Conservation (phyloP, 192 early-diverging fungal genomes). For the Coemansia brasiliensis region DNA sequence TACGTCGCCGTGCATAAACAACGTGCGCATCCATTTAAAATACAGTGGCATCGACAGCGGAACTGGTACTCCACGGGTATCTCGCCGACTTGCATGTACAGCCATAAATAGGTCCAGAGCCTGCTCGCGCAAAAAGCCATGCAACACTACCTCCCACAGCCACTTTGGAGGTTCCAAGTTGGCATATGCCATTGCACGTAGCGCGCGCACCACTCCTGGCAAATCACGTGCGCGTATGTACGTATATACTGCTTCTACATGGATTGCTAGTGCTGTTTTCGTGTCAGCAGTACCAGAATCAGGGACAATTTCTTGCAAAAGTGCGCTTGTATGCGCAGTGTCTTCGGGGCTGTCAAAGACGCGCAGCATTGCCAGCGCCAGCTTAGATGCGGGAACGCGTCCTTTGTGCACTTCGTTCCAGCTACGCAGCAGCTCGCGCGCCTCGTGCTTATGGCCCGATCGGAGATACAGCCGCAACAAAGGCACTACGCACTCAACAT, state of each 20-base stretch:
- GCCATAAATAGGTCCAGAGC: constrained; percentile 49
- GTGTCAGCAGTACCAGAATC: constrained; percentile 5
- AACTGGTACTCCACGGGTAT: constrained; percentile 16
- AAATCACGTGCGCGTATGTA: constrained; percentile 34
- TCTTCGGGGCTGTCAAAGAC: constrained; percentile 40
- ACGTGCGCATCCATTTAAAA: constrained; percentile 43
- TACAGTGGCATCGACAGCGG: constrained; percentile 50
- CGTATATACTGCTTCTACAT: constrained; percentile 22
- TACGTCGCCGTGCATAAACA: constrained; percentile 49
- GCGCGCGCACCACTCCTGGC: constrained; percentile 25
- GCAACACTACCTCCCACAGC: constrained; percentile 39
- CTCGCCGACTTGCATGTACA: constrained; percentile 33
- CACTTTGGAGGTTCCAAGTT: constrained; percentile 15
- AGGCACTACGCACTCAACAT: constrained; percentile 46
- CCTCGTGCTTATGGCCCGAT: constrained; percentile 23
- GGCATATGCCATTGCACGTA: constrained; percentile 26
- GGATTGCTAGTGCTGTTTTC: background rate
- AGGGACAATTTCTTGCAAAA: constrained; percentile 13
- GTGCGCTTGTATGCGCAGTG: constrained; percentile 2
- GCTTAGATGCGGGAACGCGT: constrained; percentile 37
- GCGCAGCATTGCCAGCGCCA: constrained; percentile 36
- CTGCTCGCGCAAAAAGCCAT: constrained; percentile 38
- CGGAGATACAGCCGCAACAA: constrained; percentile 44
- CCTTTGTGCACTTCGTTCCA: constrained; percentile 37
- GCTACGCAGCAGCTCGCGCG: constrained; percentile 36